Evolutionary conservation across 164 flowering plant species (phyloP), one percentile per base, ranked within the genome.

Genomic region (Akebia trifoliata): DNA sequence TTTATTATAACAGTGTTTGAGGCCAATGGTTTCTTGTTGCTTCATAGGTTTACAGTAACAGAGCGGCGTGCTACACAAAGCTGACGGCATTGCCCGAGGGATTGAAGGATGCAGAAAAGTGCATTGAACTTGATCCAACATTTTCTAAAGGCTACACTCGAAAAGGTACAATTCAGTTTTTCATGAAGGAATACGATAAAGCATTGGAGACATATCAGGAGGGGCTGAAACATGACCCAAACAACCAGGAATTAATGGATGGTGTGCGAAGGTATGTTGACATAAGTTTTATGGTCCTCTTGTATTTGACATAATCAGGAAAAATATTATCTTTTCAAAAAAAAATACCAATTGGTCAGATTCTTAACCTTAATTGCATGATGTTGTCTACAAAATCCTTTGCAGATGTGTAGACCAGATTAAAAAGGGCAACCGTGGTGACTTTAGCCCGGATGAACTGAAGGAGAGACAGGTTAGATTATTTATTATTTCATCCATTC

Each of bases 111-210:
- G 95, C 99, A 3, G 99, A 94, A 68, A 94, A 90, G 69, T 94
- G 99, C 73, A 84, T 94, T 67, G 99, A 94, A 62, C 87, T 94
- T 25, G 97, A 94, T 69, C 97, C 99, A 53, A 79, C 93, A 25
- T 94, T 94, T 62, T 24, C 90, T 1, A 94, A 88, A 68, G 99
- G 99, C 17, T 94, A 90, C 48, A 90, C 82, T 4, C 73, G 99
- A 50, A 94, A 94, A 67, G 96, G 95, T 52, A 95, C 97, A 3
- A 61, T 86, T 30, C 97, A 94, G 66, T 88, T 90, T 60, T 86
- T 94, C 78, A 87, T 90, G 99, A 94, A 90, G 69, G 99, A 94
- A 55, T 81, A 84, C 59, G 99, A 94, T 21, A 94, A 94, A 58
- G 99, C 99, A 20, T 62, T 94, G 73, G 96, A 94, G 73, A 90